Base-by-base conservation (phyloP, 331 rosid genomes). In the Quercus tomentella region DNA sequence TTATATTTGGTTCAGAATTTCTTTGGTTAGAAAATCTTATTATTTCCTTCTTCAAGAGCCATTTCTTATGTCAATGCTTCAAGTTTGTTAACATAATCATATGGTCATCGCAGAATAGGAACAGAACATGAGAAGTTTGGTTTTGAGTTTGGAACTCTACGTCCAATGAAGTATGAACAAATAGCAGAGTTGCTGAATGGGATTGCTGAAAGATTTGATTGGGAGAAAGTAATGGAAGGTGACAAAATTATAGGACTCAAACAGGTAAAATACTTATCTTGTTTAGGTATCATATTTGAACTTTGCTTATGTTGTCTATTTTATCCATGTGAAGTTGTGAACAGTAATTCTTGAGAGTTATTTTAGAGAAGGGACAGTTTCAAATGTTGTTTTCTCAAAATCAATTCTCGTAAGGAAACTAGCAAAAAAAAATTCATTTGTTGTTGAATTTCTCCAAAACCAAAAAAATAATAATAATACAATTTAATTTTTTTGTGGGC, bases 81-180 rank as follows among this genome's bases (percentile, higher is more conserved):
- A 56, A 49, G 43, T 66, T 61, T 61, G 70, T 67, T 83, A n/a
- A 80, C 58, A 71, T 80, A 26, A 63, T 80, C 71, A 22, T 10
- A 41, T 81, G 78, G 57, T 77, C 79, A 68, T 84, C 81, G 79
- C 96, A 96, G 99, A 89, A 93, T 96, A 79, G 99, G 99, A 76
- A 96, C 99, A 76, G 99, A 96, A 81, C 99, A 96, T 26, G 99
- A 96, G 92, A 96, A 96, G 91, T 96, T 96, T 81, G 99, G 99
- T 73, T 96, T 96, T 82, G 94, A 96, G 83, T 73, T 88, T 77
- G 92, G 86, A 90, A 82, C 91, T 45, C 84, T 91, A 85, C 89
- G 87, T 37, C 98, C 99, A 65, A 86, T 93, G 90, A 90, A 83
- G 79, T 96, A 91, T 76, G 98, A 90, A 52, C 98, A 93, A 87